Evolutionary conservation across 176 grass and related monocot genomes (phyloP), one percentile per base, ranked within the genome.

Genomic region (Puccinellia tenuiflora): DNA sequence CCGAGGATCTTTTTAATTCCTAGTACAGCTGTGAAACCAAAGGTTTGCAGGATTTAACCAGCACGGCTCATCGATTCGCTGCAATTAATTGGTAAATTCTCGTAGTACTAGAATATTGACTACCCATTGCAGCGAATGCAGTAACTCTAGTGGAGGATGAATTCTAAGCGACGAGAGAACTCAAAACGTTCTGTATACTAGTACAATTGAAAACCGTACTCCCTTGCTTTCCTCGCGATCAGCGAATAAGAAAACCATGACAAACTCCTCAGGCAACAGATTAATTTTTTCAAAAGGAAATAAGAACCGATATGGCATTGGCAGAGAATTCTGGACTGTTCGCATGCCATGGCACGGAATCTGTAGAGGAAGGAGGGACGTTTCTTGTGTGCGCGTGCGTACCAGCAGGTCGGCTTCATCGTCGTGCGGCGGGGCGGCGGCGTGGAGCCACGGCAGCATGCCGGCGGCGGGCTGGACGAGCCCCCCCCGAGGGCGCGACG

Each of bases 391-490:
- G n/a, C n/a, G n/a, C 24, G 35, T 24, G n/a, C 38, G 12, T 76
- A 86, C 83, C 83, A 57, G 30, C 22, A 75, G 20, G 39, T 45
- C 45, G 38, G 6, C 66, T 43, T 25, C 31, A 46, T 21, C 73
- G 45, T 48, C 50, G 38, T 53, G 38, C 18, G 40, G 48, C 17
- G 50, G 17, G 13, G 57, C 43, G 20, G 45, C 46, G 40, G 73
- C 46, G 9, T 33, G 29, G 21, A 20, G 31, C 74, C 45, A 79
- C 38, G 73, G 88, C 21, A 82, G 4, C 4, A 75, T 7, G 7
- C 50, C n/a, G 43, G 43, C 39, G 22, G 45, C 78, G n/a, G 76
- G 68, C 68, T 12, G 76, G 30, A 46, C 15, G 73, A 87, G 45
- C 21, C 29, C 0, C 0, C 18, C 17, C 68, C 17, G 9, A 61